phyloP scores from a whole-genome alignment of 148 eudicot species.

The Hydrangea macrophylla region DNA sequence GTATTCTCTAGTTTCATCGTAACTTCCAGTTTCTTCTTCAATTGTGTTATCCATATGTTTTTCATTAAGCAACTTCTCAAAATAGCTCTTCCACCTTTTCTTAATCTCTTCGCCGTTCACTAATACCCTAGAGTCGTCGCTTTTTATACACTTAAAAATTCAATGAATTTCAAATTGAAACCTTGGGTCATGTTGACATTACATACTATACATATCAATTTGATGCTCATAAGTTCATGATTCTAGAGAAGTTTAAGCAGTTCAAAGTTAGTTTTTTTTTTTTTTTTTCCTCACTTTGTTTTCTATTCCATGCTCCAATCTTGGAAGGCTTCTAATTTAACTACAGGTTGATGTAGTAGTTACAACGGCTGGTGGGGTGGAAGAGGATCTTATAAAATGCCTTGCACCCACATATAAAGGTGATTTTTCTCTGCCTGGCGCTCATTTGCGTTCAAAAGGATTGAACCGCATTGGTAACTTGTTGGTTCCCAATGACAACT shows the following conservation, averaged over 20 bases:
- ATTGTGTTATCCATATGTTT: too few relatives aligned
- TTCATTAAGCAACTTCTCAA: too few relatives aligned
- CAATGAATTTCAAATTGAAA: not conserved
- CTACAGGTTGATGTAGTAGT: conserved; percentile 87
- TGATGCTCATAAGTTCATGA: not conserved
- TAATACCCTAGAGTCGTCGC: too few relatives aligned
- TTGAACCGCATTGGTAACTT: conserved; percentile 90
- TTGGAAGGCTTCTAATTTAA: not conserved
- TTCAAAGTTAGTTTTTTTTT: not conserved
- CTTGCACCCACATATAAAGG: conserved; percentile 86
- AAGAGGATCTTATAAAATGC: conserved; percentile 93
- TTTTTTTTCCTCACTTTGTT: not conserved
- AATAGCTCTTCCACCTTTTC: too few relatives aligned
- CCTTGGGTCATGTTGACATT: not conserved
- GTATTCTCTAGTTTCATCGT: too few relatives aligned
- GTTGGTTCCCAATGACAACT: conserved; percentile 91
- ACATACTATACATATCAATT: not conserved
- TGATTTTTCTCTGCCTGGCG: conserved; percentile 81
- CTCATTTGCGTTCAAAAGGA: conserved; percentile 66
- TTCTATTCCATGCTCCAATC: not conserved
- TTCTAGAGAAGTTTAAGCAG: not conserved
- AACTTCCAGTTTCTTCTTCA: too few relatives aligned
- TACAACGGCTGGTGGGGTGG: conserved; percentile 86
- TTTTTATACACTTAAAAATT: too few relatives aligned
- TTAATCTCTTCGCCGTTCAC: too few relatives aligned